phyloP scores from a whole-genome alignment of 345 rosid genomes.

The Populus euphratica region DNA sequence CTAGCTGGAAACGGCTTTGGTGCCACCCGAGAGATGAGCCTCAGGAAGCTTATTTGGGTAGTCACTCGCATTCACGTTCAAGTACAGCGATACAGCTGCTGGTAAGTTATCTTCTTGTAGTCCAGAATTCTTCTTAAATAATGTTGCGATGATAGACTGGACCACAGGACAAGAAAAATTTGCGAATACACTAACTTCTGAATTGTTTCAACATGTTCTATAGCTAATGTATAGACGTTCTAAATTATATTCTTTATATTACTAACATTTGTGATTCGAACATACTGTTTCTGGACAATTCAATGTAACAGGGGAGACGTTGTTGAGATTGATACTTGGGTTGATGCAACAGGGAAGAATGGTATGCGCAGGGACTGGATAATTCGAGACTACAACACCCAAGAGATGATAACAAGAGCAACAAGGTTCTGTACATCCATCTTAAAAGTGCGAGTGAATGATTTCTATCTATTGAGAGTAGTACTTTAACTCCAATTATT shows the following conservation, averaged over 20 bases:
- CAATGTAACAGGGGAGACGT: conserved; percentile 21
- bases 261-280: neutral
- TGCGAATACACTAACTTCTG: neutral
- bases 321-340: conserved; percentile 29
- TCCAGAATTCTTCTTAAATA: neutral
- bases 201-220: neutral
- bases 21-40: conserved; percentile 22
- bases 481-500: neutral
- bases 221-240: neutral
- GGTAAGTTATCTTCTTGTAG: conserved; percentile 1
- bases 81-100: conserved; percentile 22
- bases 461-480: neutral
- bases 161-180: neutral
- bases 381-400: conserved; percentile 21
- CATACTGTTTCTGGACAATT: neutral
- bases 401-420: conserved; percentile 21
- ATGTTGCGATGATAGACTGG: neutral
- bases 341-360: conserved; percentile 24
- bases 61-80: conserved; percentile 28
- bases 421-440: conserved; percentile 13
- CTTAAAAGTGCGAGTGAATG: neutral
- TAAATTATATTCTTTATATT: neutral
- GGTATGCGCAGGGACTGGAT: conserved; percentile 30
- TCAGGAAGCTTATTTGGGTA: conserved; percentile 23
- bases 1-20: conserved; percentile 22